Conservation (phyloP, 1,284 basidiomycete species). For the Apiotrichum siamense region DNA sequence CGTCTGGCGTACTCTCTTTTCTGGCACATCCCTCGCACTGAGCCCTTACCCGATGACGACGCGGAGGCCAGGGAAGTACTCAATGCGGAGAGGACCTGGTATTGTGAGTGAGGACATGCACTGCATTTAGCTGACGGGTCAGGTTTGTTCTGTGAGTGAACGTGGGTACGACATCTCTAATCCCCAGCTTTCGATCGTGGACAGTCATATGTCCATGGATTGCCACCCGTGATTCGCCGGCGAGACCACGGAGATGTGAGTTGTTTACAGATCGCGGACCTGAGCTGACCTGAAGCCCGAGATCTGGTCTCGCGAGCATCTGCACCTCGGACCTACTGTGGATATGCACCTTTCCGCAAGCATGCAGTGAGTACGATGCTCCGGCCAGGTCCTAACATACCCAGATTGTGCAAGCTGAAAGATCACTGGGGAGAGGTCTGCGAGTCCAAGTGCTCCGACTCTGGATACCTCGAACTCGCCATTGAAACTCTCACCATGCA, state of each 20-base stretch:
- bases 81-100: conserved; percentile 37
- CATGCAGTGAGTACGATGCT: conserved; percentile 22
- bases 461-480: conserved; percentile 24
- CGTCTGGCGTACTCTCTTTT: conserved; percentile 30
- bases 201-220: conserved; percentile 25
- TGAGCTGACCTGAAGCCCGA: conserved; percentile 18
- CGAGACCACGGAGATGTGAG: conserved; percentile 29
- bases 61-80: conserved; percentile 25
- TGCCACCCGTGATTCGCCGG: conserved; percentile 24
- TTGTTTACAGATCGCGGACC: background rate
- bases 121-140: background rate
- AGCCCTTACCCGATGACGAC: conserved; percentile 28
- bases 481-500: conserved; percentile 27
- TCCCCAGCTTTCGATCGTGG: conserved; percentile 29
- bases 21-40: conserved; percentile 26
- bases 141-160: conserved; percentile 28
- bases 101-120: conserved; percentile 21
- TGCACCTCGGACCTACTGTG: conserved; percentile 27
- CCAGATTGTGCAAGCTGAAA: conserved; percentile 31
- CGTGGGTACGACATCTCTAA: background rate
- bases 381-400: background rate
- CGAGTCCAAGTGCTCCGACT: conserved; percentile 19
- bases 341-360: conserved; percentile 35
- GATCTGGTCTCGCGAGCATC: conserved; percentile 28
- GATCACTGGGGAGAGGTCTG: conserved; percentile 34